Evolutionary conservation across 208 protist species (phyloP).

Genomic region (Wallacemonas collosoma): DNA sequence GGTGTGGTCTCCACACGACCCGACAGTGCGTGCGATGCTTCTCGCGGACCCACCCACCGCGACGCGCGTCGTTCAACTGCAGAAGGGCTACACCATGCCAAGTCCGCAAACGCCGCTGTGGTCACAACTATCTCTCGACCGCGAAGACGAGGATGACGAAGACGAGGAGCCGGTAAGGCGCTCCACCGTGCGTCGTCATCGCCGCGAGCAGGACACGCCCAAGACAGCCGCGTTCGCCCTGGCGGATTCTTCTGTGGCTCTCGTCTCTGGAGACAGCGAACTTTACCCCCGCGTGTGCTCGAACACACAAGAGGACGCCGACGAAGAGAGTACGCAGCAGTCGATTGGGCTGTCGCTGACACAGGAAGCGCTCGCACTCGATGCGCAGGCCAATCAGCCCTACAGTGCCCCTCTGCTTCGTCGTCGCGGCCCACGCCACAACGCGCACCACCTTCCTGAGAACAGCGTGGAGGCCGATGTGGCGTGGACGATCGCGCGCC

Average conservation of each 20-base stretch:
- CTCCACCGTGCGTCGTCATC: not conserved
- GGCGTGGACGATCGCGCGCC: not conserved
- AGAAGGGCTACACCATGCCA: constrained; percentile 44
- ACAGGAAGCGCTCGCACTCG: constrained; percentile 3
- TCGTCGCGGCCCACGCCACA: not conserved
- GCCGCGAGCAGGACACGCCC: not conserved
- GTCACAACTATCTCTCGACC: constrained; percentile 34
- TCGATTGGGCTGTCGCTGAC: not conserved
- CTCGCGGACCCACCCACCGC: constrained; percentile 54
- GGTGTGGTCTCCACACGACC: constrained; percentile 2
- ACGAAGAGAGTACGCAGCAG: not conserved
- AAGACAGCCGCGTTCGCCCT: constrained; percentile 1
- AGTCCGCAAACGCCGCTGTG: constrained; percentile 71
- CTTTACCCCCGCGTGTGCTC: not conserved
- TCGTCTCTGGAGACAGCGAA: constrained; percentile 10
- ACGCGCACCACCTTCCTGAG: not conserved
- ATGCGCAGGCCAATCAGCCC: not conserved
- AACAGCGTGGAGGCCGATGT: not conserved
- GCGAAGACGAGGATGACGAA: constrained; percentile 26
- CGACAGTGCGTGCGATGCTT: constrained; percentile 38
- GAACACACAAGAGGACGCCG: not conserved
- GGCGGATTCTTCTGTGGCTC: not conserved
- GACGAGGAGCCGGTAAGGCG: not conserved
- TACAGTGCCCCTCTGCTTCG: not conserved
- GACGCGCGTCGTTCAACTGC: constrained; percentile 43